Conservation (phyloP, 2,329 filamentous ascomycete species). For the Microdochium nivale region DNA sequence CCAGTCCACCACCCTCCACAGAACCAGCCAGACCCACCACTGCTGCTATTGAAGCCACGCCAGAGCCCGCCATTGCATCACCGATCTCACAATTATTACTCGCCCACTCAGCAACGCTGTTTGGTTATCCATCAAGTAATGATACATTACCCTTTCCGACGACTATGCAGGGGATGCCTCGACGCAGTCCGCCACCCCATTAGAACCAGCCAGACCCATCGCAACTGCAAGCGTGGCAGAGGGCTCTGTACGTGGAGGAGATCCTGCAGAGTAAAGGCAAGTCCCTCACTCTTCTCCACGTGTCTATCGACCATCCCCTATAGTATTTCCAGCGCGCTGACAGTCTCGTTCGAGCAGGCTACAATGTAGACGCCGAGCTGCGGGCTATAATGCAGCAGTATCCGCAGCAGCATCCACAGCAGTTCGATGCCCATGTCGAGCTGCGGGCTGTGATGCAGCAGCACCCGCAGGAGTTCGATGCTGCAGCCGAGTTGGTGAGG, state of each 20-base stretch:
- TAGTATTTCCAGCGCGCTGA: not conserved
- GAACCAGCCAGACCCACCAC: too few species aligned
- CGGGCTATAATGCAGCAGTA: not conserved
- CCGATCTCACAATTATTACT: too few species aligned
- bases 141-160: too few species aligned
- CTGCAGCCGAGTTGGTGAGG: too few species aligned
- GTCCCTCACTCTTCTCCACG: not conserved
- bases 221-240: not conserved
- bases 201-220: not conserved
- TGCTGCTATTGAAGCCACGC: too few species aligned
- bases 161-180: too few species aligned
- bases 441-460: too few species aligned
- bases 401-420: not conserved
- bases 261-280: not conserved
- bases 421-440: not conserved
- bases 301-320: not conserved
- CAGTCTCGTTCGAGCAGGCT: not conserved
- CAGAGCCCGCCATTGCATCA: too few species aligned
- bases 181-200: not conserved
- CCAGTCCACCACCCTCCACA: too few species aligned
- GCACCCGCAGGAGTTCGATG: too few species aligned
- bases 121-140: too few species aligned
- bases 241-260: not conserved
- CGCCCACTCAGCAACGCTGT: too few species aligned
- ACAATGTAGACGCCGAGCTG: not conserved